Conservation (phyloP, 2,329 filamentous ascomycete species). For the Pseudocercospora ulei region DNA sequence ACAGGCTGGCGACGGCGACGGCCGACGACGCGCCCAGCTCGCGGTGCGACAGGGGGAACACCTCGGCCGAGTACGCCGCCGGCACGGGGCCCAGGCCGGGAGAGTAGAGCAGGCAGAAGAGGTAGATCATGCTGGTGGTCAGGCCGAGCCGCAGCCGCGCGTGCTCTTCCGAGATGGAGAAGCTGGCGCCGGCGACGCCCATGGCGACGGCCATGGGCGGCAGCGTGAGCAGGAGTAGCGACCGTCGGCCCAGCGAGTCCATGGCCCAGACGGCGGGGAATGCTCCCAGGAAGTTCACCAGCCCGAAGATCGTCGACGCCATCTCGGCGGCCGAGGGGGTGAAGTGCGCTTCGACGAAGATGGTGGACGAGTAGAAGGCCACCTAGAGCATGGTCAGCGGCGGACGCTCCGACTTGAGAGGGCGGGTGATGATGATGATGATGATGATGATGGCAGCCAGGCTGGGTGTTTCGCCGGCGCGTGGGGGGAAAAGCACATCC, state of each 20-base stretch:
- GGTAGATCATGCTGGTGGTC: slow-evolving; percentile 38
- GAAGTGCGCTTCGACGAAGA: slow-evolving; percentile 34
- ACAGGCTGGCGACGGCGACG: slow-evolving; percentile 48
- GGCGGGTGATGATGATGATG: no score
- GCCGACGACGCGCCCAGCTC: slow-evolving; percentile 42
- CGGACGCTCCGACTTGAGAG: background rate
- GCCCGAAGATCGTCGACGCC: slow-evolving; percentile 39
- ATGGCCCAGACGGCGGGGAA: slow-evolving; percentile 40
- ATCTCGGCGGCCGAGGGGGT: slow-evolving; percentile 32
- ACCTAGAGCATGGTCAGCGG: slow-evolving; percentile 10
- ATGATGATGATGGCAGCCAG: no score
- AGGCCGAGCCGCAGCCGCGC: slow-evolving; percentile 4
- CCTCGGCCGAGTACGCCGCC: slow-evolving; percentile 39
- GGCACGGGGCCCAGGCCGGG: slow-evolving; percentile 38
- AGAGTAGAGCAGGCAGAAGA: slow-evolving; percentile 47
- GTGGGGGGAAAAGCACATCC: no score
- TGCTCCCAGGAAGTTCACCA: slow-evolving; percentile 40
- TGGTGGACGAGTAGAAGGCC: slow-evolving; percentile 33
- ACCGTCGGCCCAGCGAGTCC: slow-evolving; percentile 39
- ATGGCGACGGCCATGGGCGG: slow-evolving; percentile 32
- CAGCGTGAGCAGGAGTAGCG: slow-evolving; percentile 18
- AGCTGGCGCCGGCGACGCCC: slow-evolving; percentile 34
- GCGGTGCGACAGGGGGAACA: slow-evolving; percentile 40
- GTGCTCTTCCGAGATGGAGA: slow-evolving; percentile 28
- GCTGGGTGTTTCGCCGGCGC: no score